These are phyloP conservation scores for Stentor coeruleus DNA, from an alignment of 73 alveolate genomes.

Conservation along the genomic window DNA sequence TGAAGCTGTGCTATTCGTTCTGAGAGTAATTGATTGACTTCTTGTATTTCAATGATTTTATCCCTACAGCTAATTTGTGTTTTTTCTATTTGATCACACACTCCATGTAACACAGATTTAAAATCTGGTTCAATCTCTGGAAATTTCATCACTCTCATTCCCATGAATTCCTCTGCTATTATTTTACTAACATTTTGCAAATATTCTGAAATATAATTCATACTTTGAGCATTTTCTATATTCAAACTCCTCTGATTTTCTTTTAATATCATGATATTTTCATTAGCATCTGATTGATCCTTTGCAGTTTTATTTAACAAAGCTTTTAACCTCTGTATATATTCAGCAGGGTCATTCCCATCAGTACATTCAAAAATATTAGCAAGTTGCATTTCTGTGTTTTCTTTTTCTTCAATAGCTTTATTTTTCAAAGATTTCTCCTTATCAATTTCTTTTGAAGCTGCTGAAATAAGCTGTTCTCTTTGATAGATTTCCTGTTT, in stretches of 20 bases:
- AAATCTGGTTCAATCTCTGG: neutral
- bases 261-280: neutral
- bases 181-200: neutral
- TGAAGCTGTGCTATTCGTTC: neutral
- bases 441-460: constrained; percentile 8
- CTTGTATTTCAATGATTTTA: neutral
- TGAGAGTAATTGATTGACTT: neutral
- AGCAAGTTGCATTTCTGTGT: neutral
- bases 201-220: neutral
- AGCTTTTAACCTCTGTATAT: neutral
- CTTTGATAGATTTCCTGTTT: neutral
- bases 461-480: constrained; percentile 17
- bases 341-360: constrained; percentile 17
- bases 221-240: neutral
- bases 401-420: neutral
- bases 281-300: neutral
- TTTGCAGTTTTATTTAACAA: neutral
- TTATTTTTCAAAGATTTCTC: neutral
- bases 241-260: neutral
- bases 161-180: neutral
- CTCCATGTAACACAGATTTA: neutral
- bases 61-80: neutral
- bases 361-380: neutral
- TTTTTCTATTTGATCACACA: neutral
- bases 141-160: neutral